phyloP scores from a whole-genome alignment of 1,284 basidiomycete genomes.

The Hypsizygus ulmarius region DNA sequence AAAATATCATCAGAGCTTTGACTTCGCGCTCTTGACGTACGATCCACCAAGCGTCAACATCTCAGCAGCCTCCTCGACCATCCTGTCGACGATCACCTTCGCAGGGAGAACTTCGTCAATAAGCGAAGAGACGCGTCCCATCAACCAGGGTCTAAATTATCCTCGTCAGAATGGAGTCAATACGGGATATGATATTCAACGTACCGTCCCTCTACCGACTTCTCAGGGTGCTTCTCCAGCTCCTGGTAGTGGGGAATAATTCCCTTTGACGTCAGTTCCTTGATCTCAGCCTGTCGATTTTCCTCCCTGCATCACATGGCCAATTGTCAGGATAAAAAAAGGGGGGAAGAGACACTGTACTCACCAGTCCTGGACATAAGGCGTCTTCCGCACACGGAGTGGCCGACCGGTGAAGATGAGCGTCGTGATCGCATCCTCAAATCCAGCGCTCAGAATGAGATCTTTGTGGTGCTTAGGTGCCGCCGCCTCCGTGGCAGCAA shows the following conservation, averaged over 20 bases:
- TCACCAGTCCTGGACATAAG: slow-evolving; percentile 78
- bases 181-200: slow-evolving; percentile 1
- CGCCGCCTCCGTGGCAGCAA: slow-evolving; percentile 76
- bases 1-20: slow-evolving; percentile 29
- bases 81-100: slow-evolving; percentile 76
- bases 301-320: slow-evolving; percentile 31
- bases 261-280: slow-evolving; percentile 73
- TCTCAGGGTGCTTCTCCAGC: slow-evolving; percentile 74
- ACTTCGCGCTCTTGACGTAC: slow-evolving; percentile 30
- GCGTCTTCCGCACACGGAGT: slow-evolving; percentile 76
- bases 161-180: not conserved
- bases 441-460: slow-evolving; percentile 58
- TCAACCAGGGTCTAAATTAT: slow-evolving; percentile 56
- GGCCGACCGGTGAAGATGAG: slow-evolving; percentile 89
- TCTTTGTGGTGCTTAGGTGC: slow-evolving; percentile 87
- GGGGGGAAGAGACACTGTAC: slow-evolving; percentile 20
- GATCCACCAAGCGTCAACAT: slow-evolving; percentile 37
- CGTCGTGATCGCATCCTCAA: slow-evolving; percentile 74
- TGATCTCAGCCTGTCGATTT: slow-evolving; percentile 73
- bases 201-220: slow-evolving; percentile 40
- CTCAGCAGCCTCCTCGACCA: slow-evolving; percentile 69
- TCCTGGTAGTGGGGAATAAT: slow-evolving; percentile 74
- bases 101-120: slow-evolving; percentile 77
- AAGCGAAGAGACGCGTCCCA: slow-evolving; percentile 76
- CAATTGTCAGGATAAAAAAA: not conserved